Base-by-base conservation (phyloP, 192 early-diverging fungal species). In the Mortierella claussenii region DNA sequence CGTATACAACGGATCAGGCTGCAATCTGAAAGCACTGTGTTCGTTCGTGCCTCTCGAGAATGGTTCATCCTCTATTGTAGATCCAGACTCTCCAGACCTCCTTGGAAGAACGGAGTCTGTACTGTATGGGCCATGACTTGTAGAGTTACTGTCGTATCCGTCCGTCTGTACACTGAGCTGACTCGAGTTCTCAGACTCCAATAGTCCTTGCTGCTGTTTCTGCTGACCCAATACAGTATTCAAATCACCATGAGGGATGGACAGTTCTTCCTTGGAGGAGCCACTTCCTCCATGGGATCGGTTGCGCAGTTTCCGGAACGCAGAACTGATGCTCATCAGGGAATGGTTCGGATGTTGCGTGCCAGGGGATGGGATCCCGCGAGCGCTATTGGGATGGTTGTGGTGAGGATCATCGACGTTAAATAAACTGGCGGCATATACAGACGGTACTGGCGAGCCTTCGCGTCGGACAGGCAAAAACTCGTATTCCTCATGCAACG, bases 361-460 rank as follows among this genome's bases (percentile, higher is more conserved):
- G 12, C 30, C 6, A 23, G 59, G 34, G 0, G 59, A 31, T 9
- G 60, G 43, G 17, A 26, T 26, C 30, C 37, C 13, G 8, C 37
- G 37, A 7, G 13, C 13, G 37, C 37, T 13, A 40, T 40, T 40
- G 37, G 37, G 8, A 10, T 40, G 37, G 13, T 43, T 63, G 49
- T 21, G 31, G 20, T 30, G 24, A 9, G 42, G 32, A 7, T 53
- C 26, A 23, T 68, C 47, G 13, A 8, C 55, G 23, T 28, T 52
- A 51, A 68, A 68, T 2, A 68, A 37, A 36, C 65, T 68, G 46
- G 65, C 53, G 23, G 65, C 65, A 27, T 68, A 68, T 1, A 68
- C 55, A 3, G 65, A 68, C 13, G 45, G 17, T 4, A 42, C 47
- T 31, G 55, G 65, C 0, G 65, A 68, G 3, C 48, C 65, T 36